These are phyloP conservation scores for Calocybe cyanea DNA, from an alignment of 768 basidiomycete genomes.

Conservation along the genomic window DNA sequence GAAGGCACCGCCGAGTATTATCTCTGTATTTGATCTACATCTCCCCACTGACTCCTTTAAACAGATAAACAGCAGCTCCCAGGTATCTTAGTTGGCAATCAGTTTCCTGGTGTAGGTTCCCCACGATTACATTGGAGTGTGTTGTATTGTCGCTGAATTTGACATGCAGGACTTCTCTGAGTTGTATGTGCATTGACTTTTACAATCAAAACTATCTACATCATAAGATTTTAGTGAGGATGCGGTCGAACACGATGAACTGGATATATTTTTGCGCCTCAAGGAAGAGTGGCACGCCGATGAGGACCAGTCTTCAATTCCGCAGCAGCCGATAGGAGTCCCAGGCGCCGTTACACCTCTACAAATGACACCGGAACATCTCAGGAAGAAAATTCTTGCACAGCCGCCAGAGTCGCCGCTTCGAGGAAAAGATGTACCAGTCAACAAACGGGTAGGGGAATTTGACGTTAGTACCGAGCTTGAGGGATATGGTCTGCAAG, in stretches of 20 bases:
- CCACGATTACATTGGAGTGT: background rate
- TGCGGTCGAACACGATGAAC: constrained; percentile 76
- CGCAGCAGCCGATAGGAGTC: constrained; percentile 66
- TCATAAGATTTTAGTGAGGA: constrained; percentile 54
- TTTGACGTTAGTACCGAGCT: constrained; percentile 70
- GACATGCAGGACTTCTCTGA: constrained; percentile 58
- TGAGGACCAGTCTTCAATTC: constrained; percentile 53
- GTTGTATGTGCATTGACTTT: constrained; percentile 48
- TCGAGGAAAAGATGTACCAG: constrained; percentile 39
- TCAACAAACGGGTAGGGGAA: constrained; percentile 52
- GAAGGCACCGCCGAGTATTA: constrained; percentile 65
- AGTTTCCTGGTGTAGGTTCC: constrained; percentile 68
- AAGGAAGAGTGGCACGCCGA: constrained; percentile 71
- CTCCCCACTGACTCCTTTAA: background rate
- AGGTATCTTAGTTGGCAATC: constrained; percentile 75
- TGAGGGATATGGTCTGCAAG: constrained; percentile 68
- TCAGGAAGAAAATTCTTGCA: constrained; percentile 56
- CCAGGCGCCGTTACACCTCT: constrained; percentile 73
- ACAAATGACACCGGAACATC: constrained; percentile 77
- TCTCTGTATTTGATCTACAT: constrained; percentile 7
- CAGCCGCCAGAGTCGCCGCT: constrained; percentile 36
- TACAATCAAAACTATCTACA: constrained; percentile 4
- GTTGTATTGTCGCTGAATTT: constrained; percentile 7
- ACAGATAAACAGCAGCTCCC: constrained; percentile 85
- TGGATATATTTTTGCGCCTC: constrained; percentile 66